Evolutionary conservation across 768 basidiomycete genomes (phyloP).

Genomic region (Mycena pura): DNA sequence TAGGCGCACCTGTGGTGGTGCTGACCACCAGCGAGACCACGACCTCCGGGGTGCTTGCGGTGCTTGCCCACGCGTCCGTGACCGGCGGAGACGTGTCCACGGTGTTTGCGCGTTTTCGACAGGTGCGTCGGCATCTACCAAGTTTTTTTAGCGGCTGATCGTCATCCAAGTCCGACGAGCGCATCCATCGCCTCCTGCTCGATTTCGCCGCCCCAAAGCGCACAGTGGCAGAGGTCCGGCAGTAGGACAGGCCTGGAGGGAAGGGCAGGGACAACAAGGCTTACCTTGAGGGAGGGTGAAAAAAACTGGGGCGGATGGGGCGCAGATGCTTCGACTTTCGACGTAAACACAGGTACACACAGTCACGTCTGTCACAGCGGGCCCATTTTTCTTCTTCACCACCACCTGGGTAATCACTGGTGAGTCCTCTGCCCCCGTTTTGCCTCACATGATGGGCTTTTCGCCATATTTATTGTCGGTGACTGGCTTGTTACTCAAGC

Average conservation of each 20-base stretch:
- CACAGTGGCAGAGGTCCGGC: background rate
- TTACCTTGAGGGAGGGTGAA: slow-evolving; percentile 1
- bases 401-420: background rate
- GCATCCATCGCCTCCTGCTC: background rate
- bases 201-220: background rate
- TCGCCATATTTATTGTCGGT: slow-evolving; percentile 75
- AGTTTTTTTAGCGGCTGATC: background rate
- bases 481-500: slow-evolving; percentile 41
- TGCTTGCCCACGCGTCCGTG: slow-evolving; percentile 99
- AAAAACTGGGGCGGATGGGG: background rate
- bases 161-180: background rate
- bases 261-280: background rate
- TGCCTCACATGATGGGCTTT: slow-evolving; percentile 4
- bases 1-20: slow-evolving; percentile 93
- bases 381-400: background rate
- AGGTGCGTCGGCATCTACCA: slow-evolving; percentile 89
- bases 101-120: slow-evolving; percentile 98
- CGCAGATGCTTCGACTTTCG: too few relatives aligned
- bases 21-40: slow-evolving; percentile 99
- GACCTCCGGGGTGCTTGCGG: slow-evolving; percentile 99
- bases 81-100: slow-evolving; percentile 99
- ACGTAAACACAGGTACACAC: too few relatives aligned
- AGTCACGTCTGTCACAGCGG: too few relatives aligned
- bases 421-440: background rate
- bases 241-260: background rate